Conservation (phyloP, 257 asterid genomes). For the Mentha longifolia region DNA sequence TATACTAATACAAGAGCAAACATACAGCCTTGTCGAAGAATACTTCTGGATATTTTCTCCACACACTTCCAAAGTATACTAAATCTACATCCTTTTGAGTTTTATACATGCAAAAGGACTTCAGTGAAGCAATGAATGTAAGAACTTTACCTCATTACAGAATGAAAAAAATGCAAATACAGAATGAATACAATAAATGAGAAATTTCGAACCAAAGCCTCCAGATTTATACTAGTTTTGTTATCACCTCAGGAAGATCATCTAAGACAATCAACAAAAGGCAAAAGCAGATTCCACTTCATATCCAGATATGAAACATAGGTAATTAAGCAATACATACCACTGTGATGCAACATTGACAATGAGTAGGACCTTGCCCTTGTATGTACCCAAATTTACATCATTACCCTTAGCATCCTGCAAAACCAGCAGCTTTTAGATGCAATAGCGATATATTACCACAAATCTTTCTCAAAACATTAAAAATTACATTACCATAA, state of each 20-base stretch:
- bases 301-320: background rate
- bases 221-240: conserved; percentile 14
- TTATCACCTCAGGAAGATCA: background rate
- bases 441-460: conserved; percentile 15
- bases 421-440: conserved; percentile 17
- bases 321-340: conserved; percentile 40
- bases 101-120: conserved; percentile 6
- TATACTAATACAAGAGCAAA: background rate
- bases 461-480: background rate
- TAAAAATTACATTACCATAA: too few relatives aligned
- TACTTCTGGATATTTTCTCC: conserved; percentile 4
- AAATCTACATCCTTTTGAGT: background rate
- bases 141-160: background rate
- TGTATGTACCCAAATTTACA: conserved; percentile 68
- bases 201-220: background rate
- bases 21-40: background rate
- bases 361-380: conserved; percentile 76
- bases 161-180: too few relatives aligned
- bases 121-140: background rate
- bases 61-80: background rate
- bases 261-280: background rate
- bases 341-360: conserved; percentile 96
- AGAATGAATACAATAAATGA: background rate
- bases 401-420: conserved; percentile 83
- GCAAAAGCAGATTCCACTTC: background rate